A percentile compares a stretch with the other conserved stretches of the same genome.
phyloP scores from a whole-genome alignment of 2,329 filamentous ascomycete species.

The Scedosporium dehoogii region DNA sequence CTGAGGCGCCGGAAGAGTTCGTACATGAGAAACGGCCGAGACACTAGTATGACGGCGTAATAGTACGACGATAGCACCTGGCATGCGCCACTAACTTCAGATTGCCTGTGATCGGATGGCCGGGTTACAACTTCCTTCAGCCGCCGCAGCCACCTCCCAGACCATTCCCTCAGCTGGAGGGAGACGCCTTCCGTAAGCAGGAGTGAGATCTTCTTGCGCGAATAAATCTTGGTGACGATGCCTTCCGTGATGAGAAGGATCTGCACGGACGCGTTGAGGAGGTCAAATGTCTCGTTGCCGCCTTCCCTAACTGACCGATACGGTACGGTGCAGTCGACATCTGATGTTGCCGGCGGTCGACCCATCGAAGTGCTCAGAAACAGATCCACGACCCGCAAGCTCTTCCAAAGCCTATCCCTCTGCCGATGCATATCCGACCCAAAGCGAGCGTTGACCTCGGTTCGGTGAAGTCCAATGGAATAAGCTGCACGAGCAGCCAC shows the following conservation, averaged over 20 bases:
- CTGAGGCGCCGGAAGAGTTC: slow-evolving; percentile 37
- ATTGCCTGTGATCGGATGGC: slow-evolving; percentile 14
- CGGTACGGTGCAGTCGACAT: slow-evolving; percentile 43
- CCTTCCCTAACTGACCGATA: slow-evolving; percentile 27
- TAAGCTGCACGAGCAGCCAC: slow-evolving; percentile 42
- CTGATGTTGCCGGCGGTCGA: slow-evolving; percentile 41
- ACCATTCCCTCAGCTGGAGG: slow-evolving; percentile 41
- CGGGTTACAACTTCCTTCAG: slow-evolving; percentile 28
- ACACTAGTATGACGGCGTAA: slow-evolving; percentile 48
- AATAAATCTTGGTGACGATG: slow-evolving; percentile 42
- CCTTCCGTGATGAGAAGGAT: slow-evolving; percentile 40
- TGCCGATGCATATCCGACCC: slow-evolving; percentile 30
- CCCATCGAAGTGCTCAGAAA: slow-evolving; percentile 45
- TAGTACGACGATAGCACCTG: slow-evolving; percentile 44
- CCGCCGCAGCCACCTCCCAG: slow-evolving; percentile 33
- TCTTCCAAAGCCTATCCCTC: slow-evolving; percentile 44
- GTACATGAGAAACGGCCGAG: slow-evolving; percentile 46
- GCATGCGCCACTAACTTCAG: slow-evolving; percentile 34
- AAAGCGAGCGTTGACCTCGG: slow-evolving; percentile 43
- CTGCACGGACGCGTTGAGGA: slow-evolving; percentile 42
- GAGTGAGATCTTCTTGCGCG: slow-evolving; percentile 40
- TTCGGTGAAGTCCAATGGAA: slow-evolving; percentile 41
- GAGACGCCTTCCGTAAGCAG: slow-evolving; percentile 44
- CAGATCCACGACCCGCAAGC: slow-evolving; percentile 39
- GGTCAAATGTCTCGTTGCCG: slow-evolving; percentile 29